phyloP scores from a whole-genome alignment of 305 asterid species.

The Fraxinus platypoda region DNA sequence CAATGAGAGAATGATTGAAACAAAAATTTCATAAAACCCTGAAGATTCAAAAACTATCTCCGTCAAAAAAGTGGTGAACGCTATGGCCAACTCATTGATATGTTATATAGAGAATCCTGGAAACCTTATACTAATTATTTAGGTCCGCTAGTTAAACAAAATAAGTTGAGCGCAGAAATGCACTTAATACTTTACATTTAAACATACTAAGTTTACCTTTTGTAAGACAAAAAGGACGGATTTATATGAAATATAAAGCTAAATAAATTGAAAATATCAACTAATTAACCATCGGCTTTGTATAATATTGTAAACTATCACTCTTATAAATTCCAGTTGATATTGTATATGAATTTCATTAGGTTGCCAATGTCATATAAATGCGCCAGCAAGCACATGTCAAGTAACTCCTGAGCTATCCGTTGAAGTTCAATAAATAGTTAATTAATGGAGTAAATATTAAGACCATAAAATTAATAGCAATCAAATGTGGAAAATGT shows the following conservation, averaged over 20 bases:
- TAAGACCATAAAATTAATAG: neutral
- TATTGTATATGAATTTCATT: neutral
- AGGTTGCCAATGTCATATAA: neutral
- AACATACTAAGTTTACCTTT: slow-evolving; percentile 1
- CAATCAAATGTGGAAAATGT: neutral
- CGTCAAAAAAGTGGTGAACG: neutral
- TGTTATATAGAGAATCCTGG: neutral
- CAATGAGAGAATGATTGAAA: neutral
- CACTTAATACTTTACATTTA: neutral
- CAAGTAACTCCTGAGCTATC: neutral
- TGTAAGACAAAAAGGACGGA: neutral
- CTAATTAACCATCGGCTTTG: neutral
- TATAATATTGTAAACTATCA: neutral
- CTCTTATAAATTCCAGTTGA: neutral
- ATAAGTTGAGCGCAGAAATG: neutral
- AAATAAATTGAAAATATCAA: neutral
- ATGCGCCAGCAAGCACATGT: neutral
- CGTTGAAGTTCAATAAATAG: neutral
- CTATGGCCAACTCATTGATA: neutral
- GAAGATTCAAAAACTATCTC: neutral
- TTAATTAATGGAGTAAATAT: neutral
- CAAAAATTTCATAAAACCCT: neutral
- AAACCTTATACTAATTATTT: neutral
- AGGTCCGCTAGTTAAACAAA: neutral
- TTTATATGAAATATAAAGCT: neutral